Conservation (phyloP, 352 stramenopile species). For the Phytopythium chamaehyphon region DNA sequence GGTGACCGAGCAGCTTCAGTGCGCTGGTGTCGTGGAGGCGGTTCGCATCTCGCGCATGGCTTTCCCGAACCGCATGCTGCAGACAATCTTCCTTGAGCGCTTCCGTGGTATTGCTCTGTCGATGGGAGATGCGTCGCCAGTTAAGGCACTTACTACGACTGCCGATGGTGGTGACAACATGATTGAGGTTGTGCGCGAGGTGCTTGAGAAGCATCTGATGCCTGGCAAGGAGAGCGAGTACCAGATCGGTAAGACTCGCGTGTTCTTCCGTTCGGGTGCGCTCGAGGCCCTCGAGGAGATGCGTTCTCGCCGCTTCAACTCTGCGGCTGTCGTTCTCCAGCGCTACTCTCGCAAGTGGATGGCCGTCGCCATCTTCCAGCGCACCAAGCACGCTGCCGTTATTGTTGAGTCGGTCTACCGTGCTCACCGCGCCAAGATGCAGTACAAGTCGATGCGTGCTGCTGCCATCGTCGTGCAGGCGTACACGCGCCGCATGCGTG, state of each 20-base stretch:
- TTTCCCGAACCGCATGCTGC: conserved; percentile 96
- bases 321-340: conserved; percentile 76
- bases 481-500: conserved; percentile 51
- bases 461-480: conserved; percentile 67
- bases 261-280: conserved; percentile 92
- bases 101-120: conserved; percentile 61
- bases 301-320: conserved; percentile 74
- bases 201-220: conserved; percentile 61
- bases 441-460: conserved; percentile 62
- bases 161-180: conserved; percentile 36
- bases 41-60: conserved; percentile 96
- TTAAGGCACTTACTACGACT: conserved; percentile 30
- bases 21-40: conserved; percentile 97
- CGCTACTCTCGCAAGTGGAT: conserved; percentile 81
- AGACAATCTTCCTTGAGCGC: conserved; percentile 84
- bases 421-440: conserved; percentile 29
- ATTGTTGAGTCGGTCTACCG: conserved; percentile 58
- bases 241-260: conserved; percentile 88
- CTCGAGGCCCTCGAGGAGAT: conserved; percentile 90
- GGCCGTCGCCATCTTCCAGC: conserved; percentile 56
- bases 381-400: conserved; percentile 51
- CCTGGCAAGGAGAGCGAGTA: conserved; percentile 59
- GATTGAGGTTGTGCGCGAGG: conserved; percentile 33
- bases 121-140: conserved; percentile 16
- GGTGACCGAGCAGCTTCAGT: conserved; percentile 96